Evolutionary conservation across 352 stramenopile species (phyloP), one percentile per base, ranked within the genome.

Genomic region (Globisporangium cystogenes): DNA sequence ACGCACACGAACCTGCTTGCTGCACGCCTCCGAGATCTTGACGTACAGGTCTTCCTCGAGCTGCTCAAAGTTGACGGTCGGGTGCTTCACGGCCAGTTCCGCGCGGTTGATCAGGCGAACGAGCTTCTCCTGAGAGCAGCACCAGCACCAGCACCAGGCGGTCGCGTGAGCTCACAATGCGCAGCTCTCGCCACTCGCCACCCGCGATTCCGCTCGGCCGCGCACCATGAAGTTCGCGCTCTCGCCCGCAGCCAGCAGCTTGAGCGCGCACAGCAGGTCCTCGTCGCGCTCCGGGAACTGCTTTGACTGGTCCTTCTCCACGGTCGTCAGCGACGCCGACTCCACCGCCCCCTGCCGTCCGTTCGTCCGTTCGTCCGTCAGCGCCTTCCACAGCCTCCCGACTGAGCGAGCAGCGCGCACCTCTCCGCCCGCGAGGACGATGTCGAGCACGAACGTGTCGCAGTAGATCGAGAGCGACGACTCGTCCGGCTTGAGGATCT

Each of bases 381-480:
- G 33, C 31, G 36, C n/a, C n/a, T n/a, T n/a, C n/a, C n/a, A n/a
- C n/a, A n/a, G n/a, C n/a, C n/a, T n/a, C n/a, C n/a, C n/a, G n/a
- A n/a, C n/a, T n/a, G n/a, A n/a, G n/a, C n/a, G n/a, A n/a, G 31
- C 31, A 1, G 31, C 31, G 1, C 31, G 18, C 53, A 87, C 77
- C 53, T 86, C 76, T 67, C 79, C 79, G n/a, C 74, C 75, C 0
- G 74, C 65, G 27, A 95, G 66, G 23, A 77, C 72, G 58, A 95
- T 95, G 45, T 95, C 84, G 48, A 95, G 66, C 62, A 93, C 84
- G 58, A 95, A 95, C 0, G 84, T 95, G 55, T 95, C 84, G 55
- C 84, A 95, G 64, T 93, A 95, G 46, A 95, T 74, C 12, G 78
- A 92, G 40, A 95, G 64, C 44, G 82, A 92, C 14, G 80, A 86